Percentiles rank a stretch among this genome's conserved stretches.
Evolutionary conservation across 1,139 yeast species (phyloP).

Genomic region (Kodamaea anthophila): DNA sequence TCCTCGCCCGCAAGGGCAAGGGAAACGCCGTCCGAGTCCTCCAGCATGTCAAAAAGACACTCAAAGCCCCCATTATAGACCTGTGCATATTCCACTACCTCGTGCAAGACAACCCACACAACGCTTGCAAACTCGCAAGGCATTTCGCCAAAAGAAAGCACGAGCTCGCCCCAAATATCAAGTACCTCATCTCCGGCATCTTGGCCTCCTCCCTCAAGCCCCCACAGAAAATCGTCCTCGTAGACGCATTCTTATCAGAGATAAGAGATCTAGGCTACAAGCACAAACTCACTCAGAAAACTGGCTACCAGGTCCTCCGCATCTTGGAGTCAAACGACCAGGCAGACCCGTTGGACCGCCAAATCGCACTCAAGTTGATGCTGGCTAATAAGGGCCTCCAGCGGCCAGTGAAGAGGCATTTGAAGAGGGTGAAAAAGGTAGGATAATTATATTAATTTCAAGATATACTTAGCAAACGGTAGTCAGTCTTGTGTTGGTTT

Average conservation of each 20-base stretch:
- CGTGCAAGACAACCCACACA: conserved; percentile 21
- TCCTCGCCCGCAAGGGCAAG: conserved; percentile 12
- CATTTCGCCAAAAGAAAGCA: conserved; percentile 15
- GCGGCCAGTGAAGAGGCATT: conserved; percentile 6
- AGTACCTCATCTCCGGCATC: conserved; percentile 22
- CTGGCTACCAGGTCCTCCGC: conserved; percentile 10
- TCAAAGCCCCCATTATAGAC: conserved; percentile 14
- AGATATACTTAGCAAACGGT: too few species aligned
- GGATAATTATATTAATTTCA: too few species aligned
- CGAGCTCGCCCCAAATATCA: conserved; percentile 14
- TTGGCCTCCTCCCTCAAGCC: conserved; percentile 14
- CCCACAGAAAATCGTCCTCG: conserved; percentile 14
- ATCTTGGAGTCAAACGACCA: conserved; percentile 6
- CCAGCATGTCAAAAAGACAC: conserved; percentile 14
- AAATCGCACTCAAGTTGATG: conserved; percentile 6
- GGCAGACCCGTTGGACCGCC: conserved; percentile 2
- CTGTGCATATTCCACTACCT: conserved; percentile 19
- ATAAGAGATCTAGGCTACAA: conserved; percentile 16
- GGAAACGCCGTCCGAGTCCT: conserved; percentile 11
- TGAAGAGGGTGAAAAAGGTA: conserved; percentile 8
- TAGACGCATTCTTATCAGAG: conserved; percentile 17
- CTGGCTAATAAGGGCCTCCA: conserved; percentile 6
- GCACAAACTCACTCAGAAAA: conserved; percentile 13
- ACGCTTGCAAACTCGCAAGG: conserved; percentile 18
- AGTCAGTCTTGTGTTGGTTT: too few species aligned